Percentiles rank a stretch among this genome's conserved stretches.
Conservation (phyloP, 176 grass and related monocot genomes). For the Oryza brachyantha region DNA sequence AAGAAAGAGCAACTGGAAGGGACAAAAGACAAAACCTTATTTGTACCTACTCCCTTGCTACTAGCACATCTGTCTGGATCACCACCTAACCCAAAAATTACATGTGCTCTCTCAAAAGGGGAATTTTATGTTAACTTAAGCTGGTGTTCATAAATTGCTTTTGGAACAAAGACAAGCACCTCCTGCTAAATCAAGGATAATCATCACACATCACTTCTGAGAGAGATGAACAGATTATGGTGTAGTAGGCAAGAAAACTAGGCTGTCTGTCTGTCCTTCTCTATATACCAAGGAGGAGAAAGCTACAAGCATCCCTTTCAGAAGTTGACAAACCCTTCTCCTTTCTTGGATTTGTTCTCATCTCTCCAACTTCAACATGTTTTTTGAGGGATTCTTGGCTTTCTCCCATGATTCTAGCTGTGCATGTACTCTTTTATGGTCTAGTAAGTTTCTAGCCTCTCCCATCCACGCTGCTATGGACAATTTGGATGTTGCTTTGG, state of each 20-base stretch:
- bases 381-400: slow-evolving; percentile 50
- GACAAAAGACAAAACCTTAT: not conserved
- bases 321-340: not conserved
- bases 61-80: not conserved
- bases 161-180: slow-evolving; percentile 17
- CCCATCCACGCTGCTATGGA: not conserved
- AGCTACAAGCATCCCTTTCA: not conserved
- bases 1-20: not conserved
- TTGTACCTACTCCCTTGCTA: not conserved
- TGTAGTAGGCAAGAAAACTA: slow-evolving; percentile 12
- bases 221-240: not conserved
- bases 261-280: not conserved
- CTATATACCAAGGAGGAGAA: not conserved
- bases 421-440: not conserved
- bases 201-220: slow-evolving; percentile 37
- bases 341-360: slow-evolving; percentile 25
- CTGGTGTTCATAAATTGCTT: not conserved
- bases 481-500: not conserved
- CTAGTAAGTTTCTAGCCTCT: not conserved
- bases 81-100: not conserved
- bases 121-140: slow-evolving; percentile 4
- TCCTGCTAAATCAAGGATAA: slow-evolving; percentile 14
- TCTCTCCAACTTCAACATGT: not conserved
- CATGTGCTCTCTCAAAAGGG: not conserved
- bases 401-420: slow-evolving; percentile 42